These are phyloP conservation scores for Metschnikowia vanudenii DNA, from an alignment of 805 yeast species.

Conservation along the genomic window DNA sequence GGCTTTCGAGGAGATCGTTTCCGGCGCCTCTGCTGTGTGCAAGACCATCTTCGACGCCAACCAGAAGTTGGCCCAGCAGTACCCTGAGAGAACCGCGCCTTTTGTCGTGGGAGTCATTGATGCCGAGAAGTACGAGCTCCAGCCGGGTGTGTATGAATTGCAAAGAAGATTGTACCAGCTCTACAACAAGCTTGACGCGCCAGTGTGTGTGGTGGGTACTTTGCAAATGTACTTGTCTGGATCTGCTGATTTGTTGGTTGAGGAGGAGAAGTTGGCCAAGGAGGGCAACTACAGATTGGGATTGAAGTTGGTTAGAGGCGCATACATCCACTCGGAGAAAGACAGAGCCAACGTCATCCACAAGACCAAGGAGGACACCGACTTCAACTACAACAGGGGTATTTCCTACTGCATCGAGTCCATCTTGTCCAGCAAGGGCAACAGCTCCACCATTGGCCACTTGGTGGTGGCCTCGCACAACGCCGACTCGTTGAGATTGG, in stretches of 20 bases:
- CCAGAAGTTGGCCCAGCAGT: slow-evolving; percentile 43
- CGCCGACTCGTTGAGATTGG: slow-evolving; percentile 69
- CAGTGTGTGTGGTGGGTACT: slow-evolving; percentile 80
- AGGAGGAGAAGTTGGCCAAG: slow-evolving; percentile 65
- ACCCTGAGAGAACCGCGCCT: slow-evolving; percentile 68
- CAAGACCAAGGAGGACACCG: slow-evolving; percentile 77
- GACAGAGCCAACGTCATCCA: slow-evolving; percentile 67
- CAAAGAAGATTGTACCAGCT: slow-evolving; percentile 77
- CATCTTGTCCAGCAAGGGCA: slow-evolving; percentile 45
- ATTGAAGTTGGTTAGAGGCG: slow-evolving; percentile 90
- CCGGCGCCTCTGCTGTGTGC: slow-evolving; percentile 64
- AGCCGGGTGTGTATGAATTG: slow-evolving; percentile 85
- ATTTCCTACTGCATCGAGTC: slow-evolving; percentile 59
- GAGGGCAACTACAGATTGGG: slow-evolving; percentile 69
- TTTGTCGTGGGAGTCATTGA: slow-evolving; percentile 79
- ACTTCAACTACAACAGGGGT: slow-evolving; percentile 69
- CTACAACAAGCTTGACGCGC: slow-evolving; percentile 60
- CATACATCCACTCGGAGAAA: slow-evolving; percentile 88
- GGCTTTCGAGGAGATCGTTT: slow-evolving; percentile 57
- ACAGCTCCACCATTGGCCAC: slow-evolving; percentile 60
- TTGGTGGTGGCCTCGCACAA: slow-evolving; percentile 92
- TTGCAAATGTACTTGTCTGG: slow-evolving; percentile 87
- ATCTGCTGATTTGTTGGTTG: slow-evolving; percentile 56
- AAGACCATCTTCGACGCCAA: slow-evolving; percentile 56
- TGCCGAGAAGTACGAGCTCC: slow-evolving; percentile 88